Evolutionary conservation across 805 yeast genomes (phyloP).

Genomic region (Candida yuanshanica): DNA sequence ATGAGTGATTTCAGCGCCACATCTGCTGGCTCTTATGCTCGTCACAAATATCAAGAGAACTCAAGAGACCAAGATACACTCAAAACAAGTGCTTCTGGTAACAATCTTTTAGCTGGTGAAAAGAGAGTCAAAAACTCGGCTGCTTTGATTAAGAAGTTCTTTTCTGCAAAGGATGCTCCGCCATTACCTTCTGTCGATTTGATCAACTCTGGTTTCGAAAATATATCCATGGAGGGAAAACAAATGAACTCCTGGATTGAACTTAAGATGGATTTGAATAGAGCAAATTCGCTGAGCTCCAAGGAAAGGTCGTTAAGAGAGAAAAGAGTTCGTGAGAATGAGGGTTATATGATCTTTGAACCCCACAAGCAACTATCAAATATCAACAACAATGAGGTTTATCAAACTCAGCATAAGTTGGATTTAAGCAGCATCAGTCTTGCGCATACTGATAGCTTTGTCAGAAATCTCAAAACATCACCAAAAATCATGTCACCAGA

Average conservation of each 20-base stretch:
- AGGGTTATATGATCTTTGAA: constrained; percentile 58
- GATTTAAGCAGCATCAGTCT: constrained; percentile 27
- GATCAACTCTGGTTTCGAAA: constrained; percentile 15
- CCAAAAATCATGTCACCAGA: constrained; percentile 41
- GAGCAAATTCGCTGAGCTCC: constrained; percentile 65
- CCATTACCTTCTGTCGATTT: constrained; percentile 22
- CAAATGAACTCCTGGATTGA: constrained; percentile 45
- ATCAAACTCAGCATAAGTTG: constrained; percentile 24
- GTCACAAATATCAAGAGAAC: constrained; percentile 55
- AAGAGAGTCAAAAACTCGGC: constrained; percentile 17
- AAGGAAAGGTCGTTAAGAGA: constrained; percentile 69
- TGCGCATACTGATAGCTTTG: constrained; percentile 39
- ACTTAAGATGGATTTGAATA: constrained; percentile 53
- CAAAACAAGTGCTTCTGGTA: constrained; percentile 22
- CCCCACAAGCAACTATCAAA: constrained; percentile 46
- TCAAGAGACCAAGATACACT: constrained; percentile 7
- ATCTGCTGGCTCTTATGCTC: constrained; percentile 77
- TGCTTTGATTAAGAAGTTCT: constrained; percentile 27
- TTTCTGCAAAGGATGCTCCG: constrained; percentile 25
- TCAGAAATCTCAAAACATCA: constrained; percentile 29
- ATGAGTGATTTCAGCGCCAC: constrained; percentile 77
- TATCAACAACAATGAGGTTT: constrained; percentile 44
- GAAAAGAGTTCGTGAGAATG: constrained; percentile 51
- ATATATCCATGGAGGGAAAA: constrained; percentile 31
- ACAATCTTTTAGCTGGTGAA: constrained; percentile 22